Percentiles rank a stretch among this genome's conserved stretches.
phyloP scores from a whole-genome alignment of 129 eudicot genomes.

The Lonicera japonica region DNA sequence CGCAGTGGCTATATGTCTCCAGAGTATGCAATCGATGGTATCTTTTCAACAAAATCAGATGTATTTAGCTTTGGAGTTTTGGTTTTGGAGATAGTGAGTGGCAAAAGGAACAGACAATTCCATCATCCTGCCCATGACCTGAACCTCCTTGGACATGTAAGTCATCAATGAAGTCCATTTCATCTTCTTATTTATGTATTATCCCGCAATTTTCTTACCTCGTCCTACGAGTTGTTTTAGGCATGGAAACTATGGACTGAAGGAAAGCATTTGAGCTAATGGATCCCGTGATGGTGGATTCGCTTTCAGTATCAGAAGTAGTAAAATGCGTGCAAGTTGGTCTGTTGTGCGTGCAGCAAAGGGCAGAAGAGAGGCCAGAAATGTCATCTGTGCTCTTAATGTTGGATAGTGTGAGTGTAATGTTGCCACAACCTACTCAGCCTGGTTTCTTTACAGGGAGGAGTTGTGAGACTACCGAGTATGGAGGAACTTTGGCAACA shows the following conservation, averaged over 20 bases:
- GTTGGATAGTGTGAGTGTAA: constrained; percentile 21
- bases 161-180: constrained; percentile 1
- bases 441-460: constrained; percentile 39
- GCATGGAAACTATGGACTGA: constrained; percentile 50
- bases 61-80: constrained; percentile 56
- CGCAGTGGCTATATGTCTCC: constrained; percentile 80
- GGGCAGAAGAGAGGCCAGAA: constrained; percentile 36
- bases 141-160: constrained; percentile 42
- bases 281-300: constrained; percentile 23
- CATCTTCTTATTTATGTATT: too few relatives aligned
- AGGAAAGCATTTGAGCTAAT: constrained; percentile 9
- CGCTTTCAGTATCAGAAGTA: constrained; percentile 9
- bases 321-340: constrained; percentile 40
- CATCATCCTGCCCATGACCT: constrained; percentile 31
- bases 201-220: background rate
- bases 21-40: constrained; percentile 46
- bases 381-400: constrained; percentile 40
- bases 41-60: constrained; percentile 54
- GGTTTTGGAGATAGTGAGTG: constrained; percentile 48
- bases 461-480: constrained; percentile 19
- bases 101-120: constrained; percentile 41
- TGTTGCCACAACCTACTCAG: constrained; percentile 31
- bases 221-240: constrained; percentile 12
- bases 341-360: constrained; percentile 45
- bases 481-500: constrained; percentile 20